A percentile compares a stretch with the other conserved stretches of the same genome.
phyloP scores from a whole-genome alignment of 2,329 filamentous ascomycete species.

The Penicillium digitatum region DNA sequence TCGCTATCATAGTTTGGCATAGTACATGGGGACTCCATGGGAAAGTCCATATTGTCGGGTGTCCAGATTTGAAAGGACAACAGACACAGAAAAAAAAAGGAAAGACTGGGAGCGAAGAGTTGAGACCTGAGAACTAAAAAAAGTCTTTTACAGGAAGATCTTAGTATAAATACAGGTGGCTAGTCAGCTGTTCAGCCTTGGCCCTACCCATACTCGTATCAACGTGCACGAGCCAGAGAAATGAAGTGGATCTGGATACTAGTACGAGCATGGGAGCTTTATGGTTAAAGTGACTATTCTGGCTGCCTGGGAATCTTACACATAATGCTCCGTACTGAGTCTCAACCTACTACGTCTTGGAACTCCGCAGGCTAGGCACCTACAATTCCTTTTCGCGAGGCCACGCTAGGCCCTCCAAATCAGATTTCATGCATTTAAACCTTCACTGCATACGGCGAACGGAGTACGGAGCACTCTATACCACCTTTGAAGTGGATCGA shows the following conservation, averaged over 20 bases:
- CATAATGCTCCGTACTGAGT: neutral
- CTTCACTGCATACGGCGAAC: too few relatives aligned
- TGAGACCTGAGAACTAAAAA: neutral
- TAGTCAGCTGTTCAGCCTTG: constrained; percentile 1
- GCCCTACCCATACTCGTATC: constrained; percentile 16
- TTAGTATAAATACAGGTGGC: neutral
- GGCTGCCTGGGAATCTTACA: neutral
- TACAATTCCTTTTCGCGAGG: neutral
- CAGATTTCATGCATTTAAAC: too few relatives aligned
- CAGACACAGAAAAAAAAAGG: neutral
- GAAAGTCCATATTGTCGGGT: neutral
- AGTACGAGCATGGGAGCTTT: neutral
- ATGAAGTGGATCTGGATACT: neutral
- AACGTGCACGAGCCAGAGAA: constrained; percentile 9
- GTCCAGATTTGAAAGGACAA: neutral
- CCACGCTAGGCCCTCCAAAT: neutral
- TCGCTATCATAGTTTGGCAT: constrained; percentile 20
- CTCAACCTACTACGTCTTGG: neutral
- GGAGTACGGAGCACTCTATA: too few relatives aligned
- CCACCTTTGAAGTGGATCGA: neutral
- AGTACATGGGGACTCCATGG: constrained; percentile 11
- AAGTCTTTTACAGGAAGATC: neutral
- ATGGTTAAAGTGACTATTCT: neutral
- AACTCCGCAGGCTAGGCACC: neutral
- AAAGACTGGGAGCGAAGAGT: neutral